phyloP scores from a whole-genome alignment of 2,329 filamentous ascomycete species.

The Septoria petroselini region DNA sequence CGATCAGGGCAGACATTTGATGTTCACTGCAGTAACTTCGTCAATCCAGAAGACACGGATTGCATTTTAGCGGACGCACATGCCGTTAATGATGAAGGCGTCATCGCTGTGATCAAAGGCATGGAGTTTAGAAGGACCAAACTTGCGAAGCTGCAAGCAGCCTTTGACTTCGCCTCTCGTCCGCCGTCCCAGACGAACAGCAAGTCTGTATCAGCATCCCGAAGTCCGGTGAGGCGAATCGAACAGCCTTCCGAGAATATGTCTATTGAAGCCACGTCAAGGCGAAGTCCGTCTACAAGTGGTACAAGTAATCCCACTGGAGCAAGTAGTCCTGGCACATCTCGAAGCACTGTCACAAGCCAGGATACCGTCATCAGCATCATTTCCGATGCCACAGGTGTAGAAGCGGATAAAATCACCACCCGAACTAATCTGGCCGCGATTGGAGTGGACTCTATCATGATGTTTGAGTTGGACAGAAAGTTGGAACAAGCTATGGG shows the following conservation, averaged over 20 bases:
- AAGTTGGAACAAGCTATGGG: constrained; percentile 14
- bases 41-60: neutral
- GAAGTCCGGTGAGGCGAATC: neutral
- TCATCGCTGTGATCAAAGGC: constrained; percentile 21
- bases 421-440: constrained; percentile 14
- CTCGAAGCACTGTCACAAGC: constrained; percentile 1
- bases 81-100: constrained; percentile 13
- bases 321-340: constrained; percentile 8
- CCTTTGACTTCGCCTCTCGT: constrained; percentile 9
- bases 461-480: constrained; percentile 21
- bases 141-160: constrained; percentile 13
- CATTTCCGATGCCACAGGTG: constrained; percentile 14
- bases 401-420: constrained; percentile 13
- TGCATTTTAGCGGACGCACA: constrained; percentile 18
- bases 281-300: neutral
- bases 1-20: constrained; percentile 5
- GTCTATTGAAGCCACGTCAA: neutral
- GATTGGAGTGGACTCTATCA: constrained; percentile 22
- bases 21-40: constrained; percentile 17
- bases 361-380: constrained; percentile 8
- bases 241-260: neutral
- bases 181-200: neutral
- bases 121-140: constrained; percentile 19
- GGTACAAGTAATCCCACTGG: constrained; percentile 2
- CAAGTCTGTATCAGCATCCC: neutral